Evolutionary conservation across 257 asterid genomes (phyloP), one percentile per base, ranked within the genome.

Genomic region (Pogostemon cablin): DNA sequence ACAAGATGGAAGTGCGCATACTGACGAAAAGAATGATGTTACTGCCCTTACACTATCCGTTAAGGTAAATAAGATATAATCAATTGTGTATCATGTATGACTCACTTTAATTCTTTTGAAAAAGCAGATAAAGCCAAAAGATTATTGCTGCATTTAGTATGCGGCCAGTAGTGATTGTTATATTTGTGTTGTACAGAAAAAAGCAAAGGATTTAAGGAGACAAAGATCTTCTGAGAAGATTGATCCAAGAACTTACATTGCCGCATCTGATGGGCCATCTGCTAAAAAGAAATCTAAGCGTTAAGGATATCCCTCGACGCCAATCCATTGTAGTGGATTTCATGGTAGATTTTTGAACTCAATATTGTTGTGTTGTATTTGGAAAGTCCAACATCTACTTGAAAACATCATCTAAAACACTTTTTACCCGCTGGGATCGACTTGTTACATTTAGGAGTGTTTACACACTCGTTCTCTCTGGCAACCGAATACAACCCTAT

Each of bases 141-240:
- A 15, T 15, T 12, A 3, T 57, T 34, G 17, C 62, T 57, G 17
- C 38, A 17, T 17, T 53, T 7, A 54, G 38, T 54, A 20, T 50
- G 57, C 4, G 20, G 10, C 20, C 11, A 54, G 2, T 11, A 20
- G 32, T 25, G 32, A 25, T 25, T 25, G 32, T 25, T 25, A 25
- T 25, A 25, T 25, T 48, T 48, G 38, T 34, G 62, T 60, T 40
- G 35, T 83, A 80, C 90, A 90, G 98, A 80, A 80, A 77, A 77
- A 90, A 74, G 83, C 87, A 0, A 87, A 88, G 88, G 93, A 90
- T 79, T 81, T 83, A 3, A 74, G 84, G 62, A 85, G 44, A 81
- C 82, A 73, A 72, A 86, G 77, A 75, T 78, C 89, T 9, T 75
- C 56, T 3, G 95, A 83, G 82, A 88, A 87, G 65, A 87, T 93